Conservation (phyloP, 305 asterid genomes). For the Fraxinus xanthoxyloides region DNA sequence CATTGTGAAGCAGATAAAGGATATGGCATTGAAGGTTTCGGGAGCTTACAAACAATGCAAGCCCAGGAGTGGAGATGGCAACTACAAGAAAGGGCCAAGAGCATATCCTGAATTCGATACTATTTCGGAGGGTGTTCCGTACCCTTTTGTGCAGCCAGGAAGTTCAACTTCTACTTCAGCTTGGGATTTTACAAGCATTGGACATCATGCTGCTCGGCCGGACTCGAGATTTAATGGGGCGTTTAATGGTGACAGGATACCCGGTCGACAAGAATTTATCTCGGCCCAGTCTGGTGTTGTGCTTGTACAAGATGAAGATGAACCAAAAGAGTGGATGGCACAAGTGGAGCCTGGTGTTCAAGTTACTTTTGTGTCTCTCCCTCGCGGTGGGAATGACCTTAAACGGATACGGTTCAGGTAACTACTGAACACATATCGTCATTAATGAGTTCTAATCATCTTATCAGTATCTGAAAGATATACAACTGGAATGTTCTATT, state of each 20-base stretch:
- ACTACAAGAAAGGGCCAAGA: slow-evolving; percentile 55
- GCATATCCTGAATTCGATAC: slow-evolving; percentile 68
- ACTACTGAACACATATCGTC: neutral
- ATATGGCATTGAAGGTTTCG: slow-evolving; percentile 82
- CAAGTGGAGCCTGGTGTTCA: slow-evolving; percentile 99
- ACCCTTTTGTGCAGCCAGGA: slow-evolving; percentile 53
- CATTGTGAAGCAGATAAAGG: slow-evolving; percentile 62
- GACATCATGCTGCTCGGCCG: slow-evolving; percentile 32
- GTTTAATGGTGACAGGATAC: slow-evolving; percentile 46
- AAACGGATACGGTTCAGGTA: slow-evolving; percentile 97
- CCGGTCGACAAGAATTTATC: slow-evolving; percentile 41
- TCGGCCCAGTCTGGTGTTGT: slow-evolving; percentile 51
- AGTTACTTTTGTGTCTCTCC: slow-evolving; percentile 84
- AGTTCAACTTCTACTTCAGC: slow-evolving; percentile 86
- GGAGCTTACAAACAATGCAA: slow-evolving; percentile 63
- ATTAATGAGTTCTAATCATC: neutral
- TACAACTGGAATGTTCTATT: neutral
- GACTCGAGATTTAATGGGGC: slow-evolving; percentile 44
- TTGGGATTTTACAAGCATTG: slow-evolving; percentile 67
- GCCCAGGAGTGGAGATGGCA: slow-evolving; percentile 43
- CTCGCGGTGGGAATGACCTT: slow-evolving; percentile 88
- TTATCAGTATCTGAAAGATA: neutral
- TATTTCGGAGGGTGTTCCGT: slow-evolving; percentile 63
- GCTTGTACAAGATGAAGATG: slow-evolving; percentile 64
- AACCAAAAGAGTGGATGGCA: slow-evolving; percentile 80